Evolutionary conservation across 768 basidiomycete genomes (phyloP), one percentile per base, ranked within the genome.

Genomic region (Leccinum ochraceum): DNA sequence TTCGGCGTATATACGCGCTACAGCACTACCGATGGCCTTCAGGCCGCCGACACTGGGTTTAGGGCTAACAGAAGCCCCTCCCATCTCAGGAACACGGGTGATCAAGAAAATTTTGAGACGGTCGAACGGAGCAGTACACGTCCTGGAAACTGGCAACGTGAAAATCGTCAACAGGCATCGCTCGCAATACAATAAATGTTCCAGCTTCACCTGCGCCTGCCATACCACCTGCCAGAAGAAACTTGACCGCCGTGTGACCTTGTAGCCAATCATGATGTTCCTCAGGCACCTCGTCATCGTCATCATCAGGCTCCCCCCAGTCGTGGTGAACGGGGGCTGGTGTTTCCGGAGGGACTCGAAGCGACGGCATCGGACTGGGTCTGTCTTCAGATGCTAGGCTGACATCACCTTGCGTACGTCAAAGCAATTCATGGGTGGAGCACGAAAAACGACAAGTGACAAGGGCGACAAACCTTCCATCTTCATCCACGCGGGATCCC

Each of bases 101-200:
- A 98, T 98, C 60, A 99, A 82, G 75, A 97, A 98, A 58, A 99
- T 84, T 74, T 96, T 99, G 54, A 99, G 80, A 57, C 97, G 87
- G 77, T 99, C 97, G 65, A 98, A 98, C 1, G 97, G 97, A 6
- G 97, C 97, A 0, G 97, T 99, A 61, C 93, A 95, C 50, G 95
- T 92, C 66, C 97, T 83, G 14, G 96, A 98, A 30, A 98, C 97
- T 97, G 68, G 22, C 36, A 42, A 2, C 39, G 50, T 32, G n/a
- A 46, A 58, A 28, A 36, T 39, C 63, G 60, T 57, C 49, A 67
- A 57, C 6, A 28, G 48, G 20, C 8, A 46, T 56, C n/a, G 37
- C 36, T 51, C 16, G 22, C 34, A 53, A 34, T 2, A 37, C 36
- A 54, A 34, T 13, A 24, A 56, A 57, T 1, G 34, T 74, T 86